Evolutionary conservation across 2,329 filamentous ascomycete genomes (phyloP).

Genomic region (Purpureocillium takamizusanense): DNA sequence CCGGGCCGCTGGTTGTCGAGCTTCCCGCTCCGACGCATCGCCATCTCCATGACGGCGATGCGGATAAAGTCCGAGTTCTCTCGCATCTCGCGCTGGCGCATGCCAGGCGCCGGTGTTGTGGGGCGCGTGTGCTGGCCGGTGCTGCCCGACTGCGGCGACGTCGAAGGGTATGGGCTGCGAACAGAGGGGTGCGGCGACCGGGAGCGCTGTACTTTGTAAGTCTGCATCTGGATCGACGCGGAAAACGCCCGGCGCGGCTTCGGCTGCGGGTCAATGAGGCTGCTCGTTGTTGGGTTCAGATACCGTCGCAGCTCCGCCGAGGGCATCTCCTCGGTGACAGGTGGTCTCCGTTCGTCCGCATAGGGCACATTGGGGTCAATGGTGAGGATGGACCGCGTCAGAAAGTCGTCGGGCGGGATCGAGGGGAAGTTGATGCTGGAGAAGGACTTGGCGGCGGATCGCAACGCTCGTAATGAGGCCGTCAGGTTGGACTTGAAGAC

Average conservation of each 20-base stretch:
- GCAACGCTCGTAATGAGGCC: constrained; percentile 54
- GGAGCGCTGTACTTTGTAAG: constrained; percentile 51
- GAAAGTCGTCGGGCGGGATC: constrained; percentile 56
- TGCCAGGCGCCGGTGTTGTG: constrained; percentile 19
- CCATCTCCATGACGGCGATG: constrained; percentile 63
- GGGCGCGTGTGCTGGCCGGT: constrained; percentile 16
- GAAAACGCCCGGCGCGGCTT: constrained; percentile 35
- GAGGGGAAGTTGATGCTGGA: constrained; percentile 54
- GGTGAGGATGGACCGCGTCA: constrained; percentile 58
- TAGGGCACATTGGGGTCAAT: constrained; percentile 59
- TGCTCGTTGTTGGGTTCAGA: constrained; percentile 50
- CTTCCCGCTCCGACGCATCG: constrained; percentile 59
- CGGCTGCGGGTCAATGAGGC: constrained; percentile 20
- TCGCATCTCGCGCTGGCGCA: constrained; percentile 57
- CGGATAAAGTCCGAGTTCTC: constrained; percentile 65
- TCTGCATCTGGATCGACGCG: constrained; percentile 64
- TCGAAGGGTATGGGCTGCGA: constrained; percentile 21
- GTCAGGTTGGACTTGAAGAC: constrained; percentile 63
- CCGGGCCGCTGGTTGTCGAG: constrained; percentile 58
- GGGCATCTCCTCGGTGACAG: constrained; percentile 52
- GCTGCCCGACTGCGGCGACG: constrained; percentile 16
- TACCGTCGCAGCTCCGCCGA: constrained; percentile 59
- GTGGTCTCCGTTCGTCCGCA: constrained; percentile 58
- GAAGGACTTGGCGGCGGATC: constrained; percentile 55
- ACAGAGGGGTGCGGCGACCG: constrained; percentile 25